phyloP scores from a whole-genome alignment of 2,329 filamentous ascomycete genomes.

The Trichoderma aggressivum region DNA sequence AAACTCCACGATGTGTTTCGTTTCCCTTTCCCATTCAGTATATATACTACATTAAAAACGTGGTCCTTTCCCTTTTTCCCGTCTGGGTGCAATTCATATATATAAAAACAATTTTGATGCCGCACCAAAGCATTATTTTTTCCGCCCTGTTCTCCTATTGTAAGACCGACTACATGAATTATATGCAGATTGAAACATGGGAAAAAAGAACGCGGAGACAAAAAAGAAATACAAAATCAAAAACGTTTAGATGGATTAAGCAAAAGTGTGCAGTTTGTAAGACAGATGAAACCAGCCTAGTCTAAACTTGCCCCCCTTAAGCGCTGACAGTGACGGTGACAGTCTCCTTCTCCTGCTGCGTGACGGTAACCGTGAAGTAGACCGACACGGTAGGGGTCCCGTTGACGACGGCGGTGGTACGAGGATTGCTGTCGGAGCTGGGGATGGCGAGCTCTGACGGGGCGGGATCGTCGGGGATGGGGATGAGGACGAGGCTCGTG shows the following conservation, averaged over 20 bases:
- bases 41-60: neutral
- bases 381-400: slow-evolving; percentile 37
- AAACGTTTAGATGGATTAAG: neutral
- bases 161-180: neutral
- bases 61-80: neutral
- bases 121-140: neutral
- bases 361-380: slow-evolving; percentile 38
- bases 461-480: slow-evolving; percentile 24
- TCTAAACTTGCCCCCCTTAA: neutral
- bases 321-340: slow-evolving; percentile 30
- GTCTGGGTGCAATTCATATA: neutral
- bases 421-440: neutral
- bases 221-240: neutral
- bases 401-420: slow-evolving; percentile 26
- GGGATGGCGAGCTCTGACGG: slow-evolving; percentile 12
- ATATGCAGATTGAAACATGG: neutral
- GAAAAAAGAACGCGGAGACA: neutral
- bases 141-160: neutral
- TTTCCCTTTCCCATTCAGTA: neutral
- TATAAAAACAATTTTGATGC: neutral
- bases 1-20: neutral
- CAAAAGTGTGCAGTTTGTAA: neutral
- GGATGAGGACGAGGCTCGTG: slow-evolving; percentile 29
- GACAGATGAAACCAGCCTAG: neutral
- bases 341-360: slow-evolving; percentile 31